Evolutionary conservation across 192 early-diverging fungal species (phyloP).

Genomic region (Coemansia sp.): DNA sequence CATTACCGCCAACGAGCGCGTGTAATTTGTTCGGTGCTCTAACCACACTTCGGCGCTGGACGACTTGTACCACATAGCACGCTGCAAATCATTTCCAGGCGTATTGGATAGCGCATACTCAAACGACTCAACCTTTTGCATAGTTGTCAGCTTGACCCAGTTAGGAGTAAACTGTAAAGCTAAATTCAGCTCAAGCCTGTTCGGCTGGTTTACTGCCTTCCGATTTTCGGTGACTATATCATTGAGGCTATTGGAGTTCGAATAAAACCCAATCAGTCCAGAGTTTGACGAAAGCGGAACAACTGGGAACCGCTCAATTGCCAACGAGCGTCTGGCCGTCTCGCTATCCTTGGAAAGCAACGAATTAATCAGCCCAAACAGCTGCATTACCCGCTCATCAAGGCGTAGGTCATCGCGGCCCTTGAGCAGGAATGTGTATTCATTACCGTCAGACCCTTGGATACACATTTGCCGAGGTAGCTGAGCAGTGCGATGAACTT

Average conservation of each 20-base stretch:
- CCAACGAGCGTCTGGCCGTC: constrained; percentile 88
- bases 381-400: constrained; percentile 99
- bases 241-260: constrained; percentile 91
- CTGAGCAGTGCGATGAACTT: constrained; percentile 90
- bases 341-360: constrained; percentile 81
- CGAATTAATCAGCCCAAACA: constrained; percentile 97
- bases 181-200: constrained; percentile 90
- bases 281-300: constrained; percentile 97
- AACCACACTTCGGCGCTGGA: constrained; percentile 96
- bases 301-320: constrained; percentile 89
- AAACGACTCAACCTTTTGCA: constrained; percentile 96
- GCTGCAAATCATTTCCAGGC: constrained; percentile 94
- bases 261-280: constrained; percentile 94
- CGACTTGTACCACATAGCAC: constrained; percentile 94
- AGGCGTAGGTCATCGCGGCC: constrained; percentile 97
- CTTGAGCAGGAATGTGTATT: constrained; percentile 91
- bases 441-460: constrained; percentile 82
- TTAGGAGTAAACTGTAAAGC: constrained; percentile 90
- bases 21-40: constrained; percentile 97
- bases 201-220: constrained; percentile 73
- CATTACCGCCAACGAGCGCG: constrained; percentile 93
- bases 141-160: constrained; percentile 86
- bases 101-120: constrained; percentile 91
- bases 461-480: constrained; percentile 83
- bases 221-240: constrained; percentile 86